phyloP scores from a whole-genome alignment of 305 asterid species.

The Fraxinus platypoda region DNA sequence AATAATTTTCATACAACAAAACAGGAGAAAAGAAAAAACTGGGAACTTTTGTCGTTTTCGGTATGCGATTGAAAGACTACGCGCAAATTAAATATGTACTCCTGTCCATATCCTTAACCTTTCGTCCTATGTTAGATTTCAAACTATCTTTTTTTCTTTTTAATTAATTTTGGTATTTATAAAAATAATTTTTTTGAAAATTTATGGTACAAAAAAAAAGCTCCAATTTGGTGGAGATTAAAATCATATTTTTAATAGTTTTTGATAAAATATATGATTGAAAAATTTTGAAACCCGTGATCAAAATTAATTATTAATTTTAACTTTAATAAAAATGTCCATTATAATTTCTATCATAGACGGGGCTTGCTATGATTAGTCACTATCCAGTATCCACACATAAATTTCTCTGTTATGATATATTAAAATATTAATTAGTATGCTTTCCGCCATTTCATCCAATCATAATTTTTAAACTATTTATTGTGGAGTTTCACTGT shows the following conservation, averaged over 20 bases:
- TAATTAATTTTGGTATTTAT: too few species aligned
- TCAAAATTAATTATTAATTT: too few species aligned
- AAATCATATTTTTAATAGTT: too few species aligned
- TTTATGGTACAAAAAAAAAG: not conserved
- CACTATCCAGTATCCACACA: too few species aligned
- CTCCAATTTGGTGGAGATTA: too few species aligned
- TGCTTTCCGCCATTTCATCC: not conserved
- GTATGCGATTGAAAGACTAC: not conserved
- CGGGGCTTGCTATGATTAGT: too few species aligned
- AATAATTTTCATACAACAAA: not conserved
- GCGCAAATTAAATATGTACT: not conserved
- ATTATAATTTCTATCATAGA: too few species aligned
- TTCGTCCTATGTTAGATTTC: too few species aligned
- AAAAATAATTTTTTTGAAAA: too few species aligned
- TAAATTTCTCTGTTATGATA: not conserved
- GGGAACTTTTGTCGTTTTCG: not conserved
- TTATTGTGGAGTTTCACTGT: not conserved
- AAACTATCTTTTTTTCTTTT: too few species aligned
- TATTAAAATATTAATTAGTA: too few species aligned
- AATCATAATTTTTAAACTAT: not conserved
- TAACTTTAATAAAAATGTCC: not conserved
- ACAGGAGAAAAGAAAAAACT: not conserved
- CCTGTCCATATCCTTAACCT: not conserved
- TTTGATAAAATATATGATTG: not conserved
- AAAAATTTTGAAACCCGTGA: too few species aligned